Evolutionary conservation across 2,329 filamentous ascomycete genomes (phyloP).

Genomic region (Sarocladiaceae sp.): DNA sequence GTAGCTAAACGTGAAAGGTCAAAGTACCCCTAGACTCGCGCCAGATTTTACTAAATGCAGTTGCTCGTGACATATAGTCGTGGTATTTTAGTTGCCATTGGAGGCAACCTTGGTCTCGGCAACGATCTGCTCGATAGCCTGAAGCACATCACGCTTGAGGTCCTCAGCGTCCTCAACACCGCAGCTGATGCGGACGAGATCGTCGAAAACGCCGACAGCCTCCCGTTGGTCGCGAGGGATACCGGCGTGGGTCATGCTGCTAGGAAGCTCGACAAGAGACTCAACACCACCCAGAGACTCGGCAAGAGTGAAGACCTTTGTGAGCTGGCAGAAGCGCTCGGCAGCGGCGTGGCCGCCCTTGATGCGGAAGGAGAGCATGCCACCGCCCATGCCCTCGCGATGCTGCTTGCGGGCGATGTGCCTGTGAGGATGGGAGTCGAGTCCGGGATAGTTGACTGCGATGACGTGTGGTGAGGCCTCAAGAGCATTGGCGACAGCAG

Average conservation of each 20-base stretch:
- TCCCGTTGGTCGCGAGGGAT: conserved; percentile 89
- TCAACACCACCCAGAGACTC: conserved; percentile 92
- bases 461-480: conserved; percentile 76
- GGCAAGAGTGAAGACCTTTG: conserved; percentile 85
- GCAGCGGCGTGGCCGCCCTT: conserved; percentile 79
- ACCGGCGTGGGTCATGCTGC: conserved; percentile 94
- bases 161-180: conserved; percentile 89
- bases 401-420: conserved; percentile 85
- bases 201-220: conserved; percentile 88
- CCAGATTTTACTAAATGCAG: no score
- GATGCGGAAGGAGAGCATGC: conserved; percentile 96
- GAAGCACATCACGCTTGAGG: conserved; percentile 71
- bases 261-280: conserved; percentile 84
- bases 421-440: conserved; percentile 81
- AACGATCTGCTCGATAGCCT: conserved; percentile 74
- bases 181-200: conserved; percentile 87
- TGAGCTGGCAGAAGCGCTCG: conserved; percentile 85
- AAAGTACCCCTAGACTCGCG: no score
- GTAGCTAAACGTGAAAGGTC: no score
- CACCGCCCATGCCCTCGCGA: conserved; percentile 87
- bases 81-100: conserved; percentile 19
- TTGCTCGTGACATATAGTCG: no score
- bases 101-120: conserved; percentile 19
- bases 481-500: conserved; percentile 67
- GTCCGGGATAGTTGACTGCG: conserved; percentile 90